Evolutionary conservation across 495 filamentous ascomycete genomes (phyloP), one percentile per base, ranked within the genome.

Genomic region (Hyaloscypha hepaticicola): DNA sequence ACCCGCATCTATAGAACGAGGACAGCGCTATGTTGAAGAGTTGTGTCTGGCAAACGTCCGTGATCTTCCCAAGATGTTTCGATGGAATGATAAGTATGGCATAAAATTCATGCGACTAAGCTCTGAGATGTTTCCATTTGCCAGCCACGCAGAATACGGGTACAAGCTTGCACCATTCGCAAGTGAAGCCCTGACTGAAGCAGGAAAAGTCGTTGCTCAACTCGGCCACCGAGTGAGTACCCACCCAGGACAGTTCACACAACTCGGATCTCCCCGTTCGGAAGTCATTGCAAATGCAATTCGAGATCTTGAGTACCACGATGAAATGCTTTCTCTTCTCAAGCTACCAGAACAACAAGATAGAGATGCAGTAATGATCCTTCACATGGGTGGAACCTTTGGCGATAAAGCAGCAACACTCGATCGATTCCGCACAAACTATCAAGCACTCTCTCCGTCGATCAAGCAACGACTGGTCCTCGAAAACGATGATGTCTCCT

Each of bases 111-210:
- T 98, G 81, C 88, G 94, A 3, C 80, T 98, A 22, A 94, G 90
- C 68, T 95, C 90, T 68, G 95, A 96, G 71, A 97, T 97, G 91
- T 97, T 97, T 65, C 95, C 94, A 0, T 97, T 97, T 73, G 93
- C 95, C 0, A 94, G 89, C 56, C 93, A 97, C 68, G 80, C 82
- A 27, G 88, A 89, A 62, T 92, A 96, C 67, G 95, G 93, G 0
- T 99, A 97, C 72, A 90, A 87, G 66, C 80, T 97, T 12, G 88
- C 88, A 0, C 90, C 90, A 0, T 97, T 99, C 73, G 95, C 96
- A 0, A 85, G 87, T 0, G 87, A 93, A 55, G 87, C 86, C 1
- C 81, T 97, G 4, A 87, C 80, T 3, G 86, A 95, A 59, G 91
- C 84, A 7, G 95, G 95, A 0, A 88, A 78, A 69, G 84, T 94